These are phyloP conservation scores for Epithele typhae DNA, from an alignment of 768 basidiomycete species.

Conservation along the genomic window DNA sequence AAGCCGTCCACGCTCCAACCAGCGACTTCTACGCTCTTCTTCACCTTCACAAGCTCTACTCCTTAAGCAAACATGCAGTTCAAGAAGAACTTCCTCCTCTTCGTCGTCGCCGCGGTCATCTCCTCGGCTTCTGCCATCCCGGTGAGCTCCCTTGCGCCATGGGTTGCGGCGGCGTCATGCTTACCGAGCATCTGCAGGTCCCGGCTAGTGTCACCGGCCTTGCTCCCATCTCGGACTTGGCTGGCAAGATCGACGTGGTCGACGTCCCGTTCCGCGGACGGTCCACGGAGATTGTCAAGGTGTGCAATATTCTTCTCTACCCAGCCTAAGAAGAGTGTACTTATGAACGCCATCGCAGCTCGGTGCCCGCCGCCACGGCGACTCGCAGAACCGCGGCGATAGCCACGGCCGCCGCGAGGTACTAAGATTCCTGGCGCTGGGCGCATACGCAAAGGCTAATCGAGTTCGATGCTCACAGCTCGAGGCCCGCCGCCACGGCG, in stretches of 20 bases:
- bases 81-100: constrained; percentile 31
- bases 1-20: no score
- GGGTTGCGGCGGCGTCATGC: no score
- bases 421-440: no score
- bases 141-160: constrained; percentile 10
- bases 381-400: constrained; percentile 1
- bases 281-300: constrained; percentile 2
- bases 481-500: constrained; percentile 5
- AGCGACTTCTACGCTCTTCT: not conserved
- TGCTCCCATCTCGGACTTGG: not conserved
- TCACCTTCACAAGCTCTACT: not conserved
- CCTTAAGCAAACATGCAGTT: constrained; percentile 28
- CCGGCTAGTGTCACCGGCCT: not conserved
- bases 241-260: constrained; percentile 1
- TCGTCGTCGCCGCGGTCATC: constrained; percentile 31
- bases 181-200: not conserved
- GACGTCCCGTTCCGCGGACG: constrained; percentile 1
- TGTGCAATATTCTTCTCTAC: no score
- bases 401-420: constrained; percentile 5
- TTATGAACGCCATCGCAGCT: no score
- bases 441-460: no score
- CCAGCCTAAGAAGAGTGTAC: no score
- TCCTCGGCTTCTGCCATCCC: constrained; percentile 27
- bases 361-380: constrained; percentile 4
- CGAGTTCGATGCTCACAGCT: no score